Evolutionary conservation across 2,329 filamentous ascomycete genomes (phyloP), one percentile per base, ranked within the genome.

Genomic region (Trichophyton schoenleinii): DNA sequence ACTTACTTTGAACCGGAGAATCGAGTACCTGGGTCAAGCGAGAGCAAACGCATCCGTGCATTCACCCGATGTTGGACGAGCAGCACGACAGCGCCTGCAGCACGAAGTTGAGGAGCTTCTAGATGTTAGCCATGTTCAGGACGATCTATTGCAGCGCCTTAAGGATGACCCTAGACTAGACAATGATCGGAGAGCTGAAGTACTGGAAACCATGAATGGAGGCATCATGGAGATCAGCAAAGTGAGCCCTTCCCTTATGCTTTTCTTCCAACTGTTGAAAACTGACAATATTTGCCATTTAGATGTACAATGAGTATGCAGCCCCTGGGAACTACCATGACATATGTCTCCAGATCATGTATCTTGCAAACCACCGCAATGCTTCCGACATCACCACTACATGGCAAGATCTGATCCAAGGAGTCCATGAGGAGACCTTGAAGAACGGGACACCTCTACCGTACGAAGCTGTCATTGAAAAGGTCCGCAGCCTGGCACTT

Each of bases 291-390:
- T 58, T 64, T 28, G 8, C 38, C 58, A 61, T 25, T 31, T 69
- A 95, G 85, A 84, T 99, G n/a, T 99, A 90, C 77, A 95, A 97
- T 71, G 79, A 85, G 65, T 99, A 91, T 69, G 90, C 91, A 61
- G 91, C 96, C 70, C 87, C 89, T 69, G 94, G 90, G 1, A 87
- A 85, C 58, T 99, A 99, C 79, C 92, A 91, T 75, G 94, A 97
- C 71, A 83, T 99, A 58, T 96, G 89, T 71, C 83, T 99, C 7
- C 81, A 92, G 63, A 96, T 99, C 69, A 97, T 91, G 78, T 87
- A 95, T 72, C 84, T 87, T 0, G 92, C 92, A 53, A 91, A 97
- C 73, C 89, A 95, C 77, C 87, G 92, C 68, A 95, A 92, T 69
- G 81, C 89, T 1, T 85, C 88, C 48, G 88, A 94, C 64, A 94